Evolutionary conservation across 176 grass and related monocot species (phyloP), one percentile per base, ranked within the genome.

Genomic region (Phoenix roebelenii): DNA sequence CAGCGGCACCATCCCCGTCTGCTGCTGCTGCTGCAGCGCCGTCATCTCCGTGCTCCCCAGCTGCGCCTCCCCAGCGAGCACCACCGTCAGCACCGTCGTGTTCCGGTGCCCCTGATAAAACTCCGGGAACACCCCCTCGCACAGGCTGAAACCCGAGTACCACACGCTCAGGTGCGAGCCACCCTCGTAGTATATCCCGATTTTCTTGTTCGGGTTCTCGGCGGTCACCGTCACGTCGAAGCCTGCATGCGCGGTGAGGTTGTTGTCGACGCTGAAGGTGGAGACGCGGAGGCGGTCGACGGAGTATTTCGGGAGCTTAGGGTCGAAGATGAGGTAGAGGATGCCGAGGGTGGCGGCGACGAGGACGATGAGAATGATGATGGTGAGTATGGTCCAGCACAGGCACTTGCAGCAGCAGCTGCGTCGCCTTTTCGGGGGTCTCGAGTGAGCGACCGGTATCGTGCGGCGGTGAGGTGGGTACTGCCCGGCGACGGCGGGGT

Each of bases 31-130:
- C 69, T 64, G 72, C 7, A 95, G 17, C 24, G 69, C 85, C 15
- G 58, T 1, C 15, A 95, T 54, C 1, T 60, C 82, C 16, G 54
- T 24, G 69, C 65, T 60, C 9, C 72, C 89, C 1, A 95, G 67
- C 79, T 80, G 85, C 20, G 71, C 85, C 64, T 81, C 55, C 0
- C 89, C 89, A 23, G 19, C 49, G 72, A 95, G 66, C 0, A 63
- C 78, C 1, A 95, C 57, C 51, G 16, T 50, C 54, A 95, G 74
- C 56, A 83, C 78, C 49, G 85, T 95, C 3, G 89, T 83, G 75
- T 95, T 95, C 52, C 71, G 68, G 69, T 72, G 89, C 32, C 82
- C 82, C 79, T 95, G 89, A 79, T 95, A 85, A 67, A 95, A 95
- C 0, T 66, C 65, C 61, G 89, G 85, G 48, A 89, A 72, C 55